Base-by-base conservation (phyloP, 176 grass and related monocot genomes). In the Eremochloa ophiuroides region DNA sequence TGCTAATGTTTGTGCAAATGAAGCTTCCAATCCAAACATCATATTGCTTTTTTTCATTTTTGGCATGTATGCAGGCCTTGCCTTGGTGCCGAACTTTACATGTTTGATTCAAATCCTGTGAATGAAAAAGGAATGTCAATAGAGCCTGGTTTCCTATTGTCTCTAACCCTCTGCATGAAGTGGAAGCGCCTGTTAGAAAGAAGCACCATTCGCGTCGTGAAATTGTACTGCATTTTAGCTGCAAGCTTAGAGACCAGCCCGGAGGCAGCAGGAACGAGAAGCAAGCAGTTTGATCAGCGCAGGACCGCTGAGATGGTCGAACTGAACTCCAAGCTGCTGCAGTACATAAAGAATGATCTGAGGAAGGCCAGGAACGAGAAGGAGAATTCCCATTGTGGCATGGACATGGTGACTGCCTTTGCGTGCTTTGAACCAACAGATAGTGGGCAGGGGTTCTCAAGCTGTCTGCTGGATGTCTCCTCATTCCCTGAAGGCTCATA, bases 401-500 rank as follows among this genome's bases (percentile, higher is more conserved):
- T 1, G 10, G 80, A 86, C 6, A 60, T 82, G 82, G 80, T 78
- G 80, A 80, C 71, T 13, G 85, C 82, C 5, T 94, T 75, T 56
- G 67, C 80, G 2, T 73, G 51, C 73, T 93, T 97, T 35, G 63
- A 83, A 76, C 74, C 88, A 14, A 88, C 67, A 58, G 77, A 27
- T 10, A 83, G 66, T 12, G 88, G 88, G 16, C 88, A 87, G 41
- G 95, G 74, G 51, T 94, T 97, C 77, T 81, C 85, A 9, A 20
- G 48, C 76, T 97, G 90, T 83, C 70, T 94, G 69, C 83, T 94
- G 35, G 66, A 98, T 59, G 88, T 90, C 61, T 95, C 93, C 16
- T 76, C 56, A 3, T 95, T 95, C 59, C 76, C 59, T 33, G 75
- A 89, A 33, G 96, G 90, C 63, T 84, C 68, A 4, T 88, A 95